Conservation (phyloP, 768 basidiomycete species). For the Leucocoprinus leucothites region DNA sequence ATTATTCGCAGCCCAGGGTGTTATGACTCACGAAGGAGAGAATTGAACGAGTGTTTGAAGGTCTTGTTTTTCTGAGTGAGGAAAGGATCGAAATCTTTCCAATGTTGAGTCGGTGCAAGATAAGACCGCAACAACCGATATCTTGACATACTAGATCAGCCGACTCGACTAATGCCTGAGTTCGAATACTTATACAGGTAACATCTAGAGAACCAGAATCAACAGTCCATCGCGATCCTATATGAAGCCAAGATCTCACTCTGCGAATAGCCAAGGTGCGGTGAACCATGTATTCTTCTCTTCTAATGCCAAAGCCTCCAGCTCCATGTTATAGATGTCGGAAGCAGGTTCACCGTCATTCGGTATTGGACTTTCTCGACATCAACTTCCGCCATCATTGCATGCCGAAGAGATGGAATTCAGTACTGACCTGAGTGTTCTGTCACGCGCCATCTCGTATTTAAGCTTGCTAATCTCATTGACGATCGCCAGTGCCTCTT, state of each 20-base stretch:
- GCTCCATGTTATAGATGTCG: conserved; percentile 74
- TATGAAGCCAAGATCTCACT: conserved; percentile 49
- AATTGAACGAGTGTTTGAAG: conserved; percentile 73
- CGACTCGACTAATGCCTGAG: neutral
- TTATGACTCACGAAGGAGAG: conserved; percentile 66
- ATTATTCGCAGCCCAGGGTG: neutral
- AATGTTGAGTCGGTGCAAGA: conserved; percentile 64
- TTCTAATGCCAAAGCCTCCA: conserved; percentile 45
- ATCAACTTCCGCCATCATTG: neutral
- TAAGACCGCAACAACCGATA: conserved; percentile 81
- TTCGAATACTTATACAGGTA: neutral
- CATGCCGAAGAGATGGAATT: neutral
- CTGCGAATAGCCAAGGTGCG: conserved; percentile 94
- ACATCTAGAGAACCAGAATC: neutral
- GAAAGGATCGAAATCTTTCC: conserved; percentile 85
- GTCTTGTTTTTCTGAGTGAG: conserved; percentile 72
- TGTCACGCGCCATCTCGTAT: conserved; percentile 84
- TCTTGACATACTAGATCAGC: conserved; percentile 31
- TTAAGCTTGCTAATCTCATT: conserved; percentile 73
- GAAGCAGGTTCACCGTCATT: conserved; percentile 72
- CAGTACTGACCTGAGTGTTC: conserved; percentile 54
- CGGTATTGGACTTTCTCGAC: conserved; percentile 53
- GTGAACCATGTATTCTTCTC: conserved; percentile 80
- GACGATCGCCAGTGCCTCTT: conserved; percentile 81
- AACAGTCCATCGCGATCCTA: neutral